Evolutionary conservation across 2,329 filamentous ascomycete species (phyloP).

Genomic region (Cercospora sp.): DNA sequence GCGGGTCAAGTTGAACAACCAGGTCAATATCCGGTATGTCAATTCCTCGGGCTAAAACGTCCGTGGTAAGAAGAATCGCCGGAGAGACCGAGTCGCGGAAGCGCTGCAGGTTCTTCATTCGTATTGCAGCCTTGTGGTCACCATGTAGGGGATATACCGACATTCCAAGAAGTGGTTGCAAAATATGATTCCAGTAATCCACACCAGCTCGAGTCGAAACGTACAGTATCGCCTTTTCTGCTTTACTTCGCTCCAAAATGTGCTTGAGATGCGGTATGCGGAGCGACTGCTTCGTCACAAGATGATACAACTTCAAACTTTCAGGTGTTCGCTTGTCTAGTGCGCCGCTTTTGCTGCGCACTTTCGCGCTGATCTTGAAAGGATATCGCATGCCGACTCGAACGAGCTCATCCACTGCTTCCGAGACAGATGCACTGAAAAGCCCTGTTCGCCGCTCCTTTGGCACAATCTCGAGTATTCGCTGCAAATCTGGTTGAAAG

Average conservation of each 20-base stretch:
- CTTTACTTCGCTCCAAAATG: conserved; percentile 62
- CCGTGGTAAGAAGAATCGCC: conserved; percentile 84
- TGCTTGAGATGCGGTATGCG: conserved; percentile 75
- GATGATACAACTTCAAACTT: conserved; percentile 87
- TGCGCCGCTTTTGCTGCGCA: conserved; percentile 70
- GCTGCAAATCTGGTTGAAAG: conserved; percentile 87
- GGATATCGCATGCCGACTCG: conserved; percentile 90
- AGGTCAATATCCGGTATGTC: conserved; percentile 92
- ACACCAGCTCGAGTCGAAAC: conserved; percentile 92
- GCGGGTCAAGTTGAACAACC: conserved; percentile 83
- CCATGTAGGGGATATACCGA: conserved; percentile 81
- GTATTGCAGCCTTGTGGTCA: conserved; percentile 84
- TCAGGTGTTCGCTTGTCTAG: conserved; percentile 88
- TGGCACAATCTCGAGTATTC: conserved; percentile 77
- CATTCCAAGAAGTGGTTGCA: conserved; percentile 71
- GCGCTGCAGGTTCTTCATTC: conserved; percentile 80
- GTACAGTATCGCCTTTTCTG: conserved; percentile 86
- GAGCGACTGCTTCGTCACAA: conserved; percentile 71
- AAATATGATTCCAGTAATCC: conserved; percentile 84
- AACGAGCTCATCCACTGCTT: conserved; percentile 90
- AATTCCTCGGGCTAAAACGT: conserved; percentile 84
- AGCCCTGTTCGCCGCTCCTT: conserved; percentile 92
- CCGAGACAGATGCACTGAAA: conserved; percentile 94
- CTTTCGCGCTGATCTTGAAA: conserved; percentile 90
- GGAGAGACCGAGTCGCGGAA: conserved; percentile 75